These are phyloP conservation scores for Gyrodon lividus DNA, from an alignment of 768 basidiomycete species.

Conservation along the genomic window DNA sequence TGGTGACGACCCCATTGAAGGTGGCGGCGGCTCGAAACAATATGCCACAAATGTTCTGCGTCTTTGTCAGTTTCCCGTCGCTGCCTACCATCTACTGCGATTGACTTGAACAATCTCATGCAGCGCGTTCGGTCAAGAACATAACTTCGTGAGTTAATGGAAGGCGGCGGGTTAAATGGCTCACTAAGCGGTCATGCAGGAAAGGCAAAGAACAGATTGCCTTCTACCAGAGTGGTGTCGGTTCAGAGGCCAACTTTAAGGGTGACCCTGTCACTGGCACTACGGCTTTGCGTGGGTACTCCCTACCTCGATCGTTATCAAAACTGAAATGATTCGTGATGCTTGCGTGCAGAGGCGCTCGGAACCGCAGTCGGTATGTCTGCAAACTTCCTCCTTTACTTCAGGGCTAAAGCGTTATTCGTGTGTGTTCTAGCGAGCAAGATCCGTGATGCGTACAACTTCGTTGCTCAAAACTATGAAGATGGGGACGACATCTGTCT, in stretches of 20 bases:
- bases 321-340: background rate
- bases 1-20: background rate
- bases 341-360: slow-evolving; percentile 6
- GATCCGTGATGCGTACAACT: slow-evolving; percentile 27
- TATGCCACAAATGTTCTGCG: slow-evolving; percentile 7
- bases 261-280: slow-evolving; percentile 11
- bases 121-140: slow-evolving; percentile 3
- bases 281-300: background rate
- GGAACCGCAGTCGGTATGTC: slow-evolving; percentile 3
- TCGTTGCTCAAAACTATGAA: slow-evolving; percentile 23
- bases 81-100: background rate
- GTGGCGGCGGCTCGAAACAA: background rate
- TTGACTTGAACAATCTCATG: background rate
- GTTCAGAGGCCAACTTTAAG: slow-evolving; percentile 17
- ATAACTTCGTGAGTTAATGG: background rate
- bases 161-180: background rate
- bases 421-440: slow-evolving; percentile 14
- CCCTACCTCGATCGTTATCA: background rate
- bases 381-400: background rate
- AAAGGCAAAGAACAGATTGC: slow-evolving; percentile 13
- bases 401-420: background rate
- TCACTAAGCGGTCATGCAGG: background rate
- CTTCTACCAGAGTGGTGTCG: slow-evolving; percentile 26
- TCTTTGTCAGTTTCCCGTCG: slow-evolving; percentile 3
- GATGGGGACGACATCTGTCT: slow-evolving; percentile 17